A percentile compares a stretch with the other conserved stretches of the same genome.
Conservation (phyloP, 1,284 basidiomycete species). For the Ganoderma sp. region DNA sequence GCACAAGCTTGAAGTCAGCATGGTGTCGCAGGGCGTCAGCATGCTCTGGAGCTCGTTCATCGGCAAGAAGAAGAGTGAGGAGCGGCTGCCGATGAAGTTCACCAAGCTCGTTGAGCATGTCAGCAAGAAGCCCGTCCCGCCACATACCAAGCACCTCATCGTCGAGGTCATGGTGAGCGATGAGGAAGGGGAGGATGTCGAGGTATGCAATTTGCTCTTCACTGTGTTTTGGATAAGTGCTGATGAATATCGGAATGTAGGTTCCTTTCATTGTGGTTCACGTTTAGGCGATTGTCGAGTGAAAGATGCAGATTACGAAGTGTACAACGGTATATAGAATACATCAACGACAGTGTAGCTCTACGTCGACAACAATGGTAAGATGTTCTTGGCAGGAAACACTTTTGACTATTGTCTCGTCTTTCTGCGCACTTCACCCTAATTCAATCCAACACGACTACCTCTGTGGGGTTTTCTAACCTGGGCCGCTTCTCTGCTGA, state of each 20-base stretch:
- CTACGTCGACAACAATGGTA: neutral
- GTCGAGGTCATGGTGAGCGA: conserved; percentile 96
- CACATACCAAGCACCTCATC: conserved; percentile 81
- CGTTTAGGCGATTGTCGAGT: conserved; percentile 19
- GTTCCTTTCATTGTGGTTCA: conserved; percentile 72
- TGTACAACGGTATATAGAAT: conserved; percentile 9
- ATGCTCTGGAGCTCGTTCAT: conserved; percentile 98
- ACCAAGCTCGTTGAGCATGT: conserved; percentile 92
- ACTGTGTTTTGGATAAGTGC: neutral
- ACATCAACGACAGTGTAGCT: conserved; percentile 10
- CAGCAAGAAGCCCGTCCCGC: conserved; percentile 89
- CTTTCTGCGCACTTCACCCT: neutral
- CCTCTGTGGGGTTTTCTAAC: neutral
- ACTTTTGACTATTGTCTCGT: neutral
- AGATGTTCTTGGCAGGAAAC: neutral
- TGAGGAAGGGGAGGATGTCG: conserved; percentile 88
- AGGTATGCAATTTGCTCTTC: conserved; percentile 51
- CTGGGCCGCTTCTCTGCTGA: neutral
- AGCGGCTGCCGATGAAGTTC: conserved; percentile 89
- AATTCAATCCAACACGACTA: neutral
- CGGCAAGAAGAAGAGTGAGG: conserved; percentile 91
- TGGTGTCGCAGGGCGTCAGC: conserved; percentile 97
- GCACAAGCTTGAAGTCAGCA: conserved; percentile 89
- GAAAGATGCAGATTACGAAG: conserved; percentile 7
- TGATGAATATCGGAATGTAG: conserved; percentile 41